Percentiles rank a stretch among this genome's conserved stretches.
These are phyloP conservation scores for Gamarada debralockiae DNA, from an alignment of 495 filamentous ascomycete genomes.

Conservation along the genomic window DNA sequence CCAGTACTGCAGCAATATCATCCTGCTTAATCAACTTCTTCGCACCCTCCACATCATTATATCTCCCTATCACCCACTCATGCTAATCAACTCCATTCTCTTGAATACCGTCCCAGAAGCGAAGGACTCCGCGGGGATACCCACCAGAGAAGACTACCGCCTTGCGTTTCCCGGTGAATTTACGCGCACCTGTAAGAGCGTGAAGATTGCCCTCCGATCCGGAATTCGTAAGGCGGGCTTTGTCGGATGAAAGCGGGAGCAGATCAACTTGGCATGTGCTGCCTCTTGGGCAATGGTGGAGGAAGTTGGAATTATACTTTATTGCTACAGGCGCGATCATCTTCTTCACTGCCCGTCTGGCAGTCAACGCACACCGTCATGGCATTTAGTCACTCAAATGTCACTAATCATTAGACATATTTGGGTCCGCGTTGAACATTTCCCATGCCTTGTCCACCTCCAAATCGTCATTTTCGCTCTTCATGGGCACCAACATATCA, in stretches of 20 bases:
- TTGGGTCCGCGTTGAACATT: too few relatives aligned
- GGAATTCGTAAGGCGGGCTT: slow-evolving; percentile 31
- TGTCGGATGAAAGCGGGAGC: slow-evolving; percentile 23
- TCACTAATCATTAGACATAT: too few relatives aligned
- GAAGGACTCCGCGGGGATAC: slow-evolving; percentile 48
- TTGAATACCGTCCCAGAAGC: slow-evolving; percentile 32
- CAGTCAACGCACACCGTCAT: too few relatives aligned
- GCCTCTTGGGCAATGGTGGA: slow-evolving; percentile 20
- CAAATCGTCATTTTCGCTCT: too few relatives aligned
- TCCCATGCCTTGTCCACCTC: too few relatives aligned
- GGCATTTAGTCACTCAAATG: too few relatives aligned
- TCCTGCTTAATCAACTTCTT: slow-evolving; percentile 28
- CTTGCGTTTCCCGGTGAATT: slow-evolving; percentile 23
- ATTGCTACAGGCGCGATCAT: too few relatives aligned
- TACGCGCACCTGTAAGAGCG: slow-evolving; percentile 24
- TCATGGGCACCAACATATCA: too few relatives aligned
- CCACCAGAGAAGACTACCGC: slow-evolving; percentile 31
- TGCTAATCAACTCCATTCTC: slow-evolving; percentile 28
- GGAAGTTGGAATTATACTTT: too few relatives aligned
- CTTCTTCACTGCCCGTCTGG: too few relatives aligned
- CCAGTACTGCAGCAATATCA: slow-evolving; percentile 48
- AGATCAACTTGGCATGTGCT: slow-evolving; percentile 25
- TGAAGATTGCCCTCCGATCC: slow-evolving; percentile 34
- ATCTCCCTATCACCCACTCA: slow-evolving; percentile 44
- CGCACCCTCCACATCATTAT: slow-evolving; percentile 43